Conservation (phyloP, 768 basidiomycete genomes). For the Collybia sp. region DNA sequence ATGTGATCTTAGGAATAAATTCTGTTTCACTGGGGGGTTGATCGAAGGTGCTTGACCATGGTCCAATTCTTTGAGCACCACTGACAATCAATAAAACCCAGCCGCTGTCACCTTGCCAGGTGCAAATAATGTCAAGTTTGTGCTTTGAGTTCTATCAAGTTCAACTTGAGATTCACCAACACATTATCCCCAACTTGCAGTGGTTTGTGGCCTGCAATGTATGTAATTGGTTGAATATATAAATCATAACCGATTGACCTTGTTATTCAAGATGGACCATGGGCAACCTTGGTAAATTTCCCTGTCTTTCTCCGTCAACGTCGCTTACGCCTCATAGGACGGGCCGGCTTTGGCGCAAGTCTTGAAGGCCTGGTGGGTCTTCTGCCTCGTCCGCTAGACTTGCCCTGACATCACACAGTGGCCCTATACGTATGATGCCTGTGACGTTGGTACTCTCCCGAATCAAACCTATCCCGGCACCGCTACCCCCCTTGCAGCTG, state of each 20-base stretch:
- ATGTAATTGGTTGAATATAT: slow-evolving; percentile 7
- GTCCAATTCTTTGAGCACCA: neutral
- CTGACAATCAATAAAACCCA: slow-evolving; percentile 3
- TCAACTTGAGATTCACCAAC: neutral
- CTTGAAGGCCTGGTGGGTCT: slow-evolving; percentile 59
- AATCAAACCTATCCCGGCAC: slow-evolving; percentile 72
- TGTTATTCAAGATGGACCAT: slow-evolving; percentile 30
- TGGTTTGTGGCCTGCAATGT: slow-evolving; percentile 39
- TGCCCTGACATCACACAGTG: slow-evolving; percentile 27
- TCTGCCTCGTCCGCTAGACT: neutral
- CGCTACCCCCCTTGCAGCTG: slow-evolving; percentile 42
- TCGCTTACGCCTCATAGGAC: slow-evolving; percentile 33
- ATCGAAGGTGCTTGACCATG: slow-evolving; percentile 37
- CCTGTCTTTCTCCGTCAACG: slow-evolving; percentile 12
- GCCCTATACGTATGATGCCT: slow-evolving; percentile 69
- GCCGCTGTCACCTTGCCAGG: slow-evolving; percentile 29
- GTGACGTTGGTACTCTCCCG: slow-evolving; percentile 75
- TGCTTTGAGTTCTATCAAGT: slow-evolving; percentile 9
- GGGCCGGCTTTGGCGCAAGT: slow-evolving; percentile 70
- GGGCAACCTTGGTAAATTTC: slow-evolving; percentile 43
- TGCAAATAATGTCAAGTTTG: slow-evolving; percentile 21
- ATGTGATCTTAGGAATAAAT: slow-evolving; percentile 35
- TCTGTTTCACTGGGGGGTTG: slow-evolving; percentile 80
- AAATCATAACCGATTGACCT: no score
- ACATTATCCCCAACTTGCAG: slow-evolving; percentile 9